phyloP scores from a whole-genome alignment of 2,329 filamentous ascomycete species.

The Aschersonia sp. region DNA sequence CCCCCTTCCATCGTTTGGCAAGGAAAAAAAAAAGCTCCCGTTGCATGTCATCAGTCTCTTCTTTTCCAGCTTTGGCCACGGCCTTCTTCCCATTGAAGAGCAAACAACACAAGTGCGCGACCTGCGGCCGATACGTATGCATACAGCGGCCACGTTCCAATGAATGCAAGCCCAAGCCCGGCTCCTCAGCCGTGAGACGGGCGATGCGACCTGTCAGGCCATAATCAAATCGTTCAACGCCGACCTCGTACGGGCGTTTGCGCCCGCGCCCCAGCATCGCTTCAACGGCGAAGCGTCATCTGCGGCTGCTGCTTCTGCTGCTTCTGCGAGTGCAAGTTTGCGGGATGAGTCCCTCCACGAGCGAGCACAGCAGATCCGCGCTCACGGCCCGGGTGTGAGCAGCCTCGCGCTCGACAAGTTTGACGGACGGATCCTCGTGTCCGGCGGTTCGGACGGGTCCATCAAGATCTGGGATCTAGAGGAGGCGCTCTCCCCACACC shows the following conservation, averaged over 20 bases:
- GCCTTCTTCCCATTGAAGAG: too few species aligned
- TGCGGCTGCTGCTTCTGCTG: neutral
- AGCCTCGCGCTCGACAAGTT: conserved; percentile 69
- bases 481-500: conserved; percentile 29
- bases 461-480: conserved; percentile 84
- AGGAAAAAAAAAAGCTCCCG: too few species aligned
- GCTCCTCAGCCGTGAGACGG: conserved; percentile 62
- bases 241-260: conserved; percentile 53
- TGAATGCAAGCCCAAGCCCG: conserved; percentile 66
- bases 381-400: conserved; percentile 68
- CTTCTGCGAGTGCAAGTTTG: neutral
- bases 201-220: conserved; percentile 46
- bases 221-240: conserved; percentile 53
- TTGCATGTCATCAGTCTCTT: too few species aligned
- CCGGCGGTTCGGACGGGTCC: conserved; percentile 72
- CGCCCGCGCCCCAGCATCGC: conserved; percentile 48
- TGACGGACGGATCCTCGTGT: conserved; percentile 63
- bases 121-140: too few species aligned
- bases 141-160: conserved; percentile 7
- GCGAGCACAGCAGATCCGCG: conserved; percentile 31
- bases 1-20: too few species aligned
- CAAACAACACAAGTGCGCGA: too few species aligned
- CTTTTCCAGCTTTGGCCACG: too few species aligned
- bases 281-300: conserved; percentile 43
- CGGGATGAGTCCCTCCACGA: conserved; percentile 6